Conservation (phyloP, 2,329 filamentous ascomycete species). For the Apiospora saccharicola region DNA sequence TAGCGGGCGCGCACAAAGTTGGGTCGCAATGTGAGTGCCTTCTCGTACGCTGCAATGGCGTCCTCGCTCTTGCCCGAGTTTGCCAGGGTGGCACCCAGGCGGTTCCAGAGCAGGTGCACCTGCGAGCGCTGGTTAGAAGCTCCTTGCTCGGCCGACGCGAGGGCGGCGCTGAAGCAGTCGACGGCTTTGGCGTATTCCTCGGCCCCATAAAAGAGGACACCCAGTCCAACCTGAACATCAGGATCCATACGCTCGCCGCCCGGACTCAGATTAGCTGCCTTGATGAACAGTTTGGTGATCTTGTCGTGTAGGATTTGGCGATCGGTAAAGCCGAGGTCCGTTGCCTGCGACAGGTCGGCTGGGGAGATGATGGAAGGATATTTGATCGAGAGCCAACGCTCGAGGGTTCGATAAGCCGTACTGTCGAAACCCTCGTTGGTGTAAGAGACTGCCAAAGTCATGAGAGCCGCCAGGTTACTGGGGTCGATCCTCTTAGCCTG, state of each 20-base stretch:
- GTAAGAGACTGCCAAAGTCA: constrained; percentile 95
- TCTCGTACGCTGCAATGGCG: constrained; percentile 95
- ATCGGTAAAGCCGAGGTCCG: constrained; percentile 95
- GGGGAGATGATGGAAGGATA: constrained; percentile 85
- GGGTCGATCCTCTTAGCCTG: constrained; percentile 89
- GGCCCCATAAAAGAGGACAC: constrained; percentile 95
- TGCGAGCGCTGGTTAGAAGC: constrained; percentile 84
- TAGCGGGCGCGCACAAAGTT: constrained; percentile 98
- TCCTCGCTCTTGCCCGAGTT: constrained; percentile 95
- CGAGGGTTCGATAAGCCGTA: constrained; percentile 93
- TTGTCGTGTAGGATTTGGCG: constrained; percentile 88
- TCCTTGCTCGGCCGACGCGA: constrained; percentile 85
- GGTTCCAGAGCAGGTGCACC: constrained; percentile 95
- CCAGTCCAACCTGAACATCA: constrained; percentile 95
- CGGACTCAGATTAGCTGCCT: constrained; percentile 89
- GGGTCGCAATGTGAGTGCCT: constrained; percentile 85
- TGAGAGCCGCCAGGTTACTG: constrained; percentile 85
- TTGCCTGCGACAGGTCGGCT: constrained; percentile 73
- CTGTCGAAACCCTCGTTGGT: constrained; percentile 99
- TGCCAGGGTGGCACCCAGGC: constrained; percentile 92
- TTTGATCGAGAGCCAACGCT: constrained; percentile 95
- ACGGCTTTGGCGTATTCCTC: constrained; percentile 99
- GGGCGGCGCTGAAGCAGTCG: constrained; percentile 94
- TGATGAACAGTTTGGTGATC: constrained; percentile 89
- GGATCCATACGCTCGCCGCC: constrained; percentile 96